Conservation (phyloP, 257 asterid species). For the Salvia rosmarinus region DNA sequence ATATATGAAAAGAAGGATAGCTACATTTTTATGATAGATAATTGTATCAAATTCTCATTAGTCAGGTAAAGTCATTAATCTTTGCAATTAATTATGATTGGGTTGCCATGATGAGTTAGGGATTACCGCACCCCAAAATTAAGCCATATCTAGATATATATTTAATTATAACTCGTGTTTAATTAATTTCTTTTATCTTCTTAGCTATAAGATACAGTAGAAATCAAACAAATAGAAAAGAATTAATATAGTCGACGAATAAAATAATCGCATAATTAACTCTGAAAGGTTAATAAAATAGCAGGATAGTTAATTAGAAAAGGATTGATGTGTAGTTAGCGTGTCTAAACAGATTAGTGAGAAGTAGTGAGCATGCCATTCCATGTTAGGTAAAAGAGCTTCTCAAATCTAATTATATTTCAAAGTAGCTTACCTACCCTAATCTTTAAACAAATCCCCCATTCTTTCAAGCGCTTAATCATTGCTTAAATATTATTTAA, state of each 20-base stretch:
- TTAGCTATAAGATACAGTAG: too few relatives aligned
- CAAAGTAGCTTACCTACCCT: slow-evolving; percentile 33
- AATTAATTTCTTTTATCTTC: too few relatives aligned
- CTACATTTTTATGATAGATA: too few relatives aligned
- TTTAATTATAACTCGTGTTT: too few relatives aligned
- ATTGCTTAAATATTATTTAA: neutral
- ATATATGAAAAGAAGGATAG: too few relatives aligned
- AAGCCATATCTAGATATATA: too few relatives aligned
- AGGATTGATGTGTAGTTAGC: slow-evolving; percentile 30
- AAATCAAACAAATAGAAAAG: neutral
- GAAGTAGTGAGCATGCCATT: slow-evolving; percentile 7
- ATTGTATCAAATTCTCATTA: too few relatives aligned
- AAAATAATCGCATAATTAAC: neutral
- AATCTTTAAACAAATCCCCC: neutral
- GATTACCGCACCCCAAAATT: too few relatives aligned
- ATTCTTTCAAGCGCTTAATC: slow-evolving; percentile 19
- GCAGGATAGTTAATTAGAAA: slow-evolving; percentile 15
- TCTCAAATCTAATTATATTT: slow-evolving; percentile 24
- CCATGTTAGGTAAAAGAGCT: slow-evolving; percentile 37
- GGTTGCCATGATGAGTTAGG: too few relatives aligned
- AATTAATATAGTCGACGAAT: neutral
- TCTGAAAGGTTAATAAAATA: neutral
- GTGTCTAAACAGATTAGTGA: slow-evolving; percentile 19
- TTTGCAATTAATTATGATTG: too few relatives aligned
- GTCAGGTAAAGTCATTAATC: too few relatives aligned